Conservation (phyloP, 2,329 filamentous ascomycete species). For the Ophiostoma ulmi region DNA sequence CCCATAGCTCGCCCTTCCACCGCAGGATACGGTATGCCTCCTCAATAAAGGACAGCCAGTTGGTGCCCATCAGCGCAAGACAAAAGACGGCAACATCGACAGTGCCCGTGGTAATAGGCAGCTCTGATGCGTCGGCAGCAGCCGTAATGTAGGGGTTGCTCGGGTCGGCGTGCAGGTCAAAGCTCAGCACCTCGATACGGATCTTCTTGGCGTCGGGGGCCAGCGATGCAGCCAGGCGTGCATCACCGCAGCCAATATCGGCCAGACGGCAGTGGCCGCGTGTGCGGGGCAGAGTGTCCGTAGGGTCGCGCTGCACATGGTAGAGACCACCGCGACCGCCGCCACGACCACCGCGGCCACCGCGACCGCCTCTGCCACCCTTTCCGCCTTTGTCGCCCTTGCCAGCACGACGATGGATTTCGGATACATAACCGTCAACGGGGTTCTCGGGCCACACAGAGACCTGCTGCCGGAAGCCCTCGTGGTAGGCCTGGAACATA, state of each 20-base stretch:
- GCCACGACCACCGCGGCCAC: slow-evolving; percentile 26
- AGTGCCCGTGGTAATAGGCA: slow-evolving; percentile 69
- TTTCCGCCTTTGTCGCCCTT: slow-evolving; percentile 25
- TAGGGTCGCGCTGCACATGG: slow-evolving; percentile 22
- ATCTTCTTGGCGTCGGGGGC: slow-evolving; percentile 59
- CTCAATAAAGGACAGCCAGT: slow-evolving; percentile 95
- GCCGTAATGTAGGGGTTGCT: slow-evolving; percentile 72
- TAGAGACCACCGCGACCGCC: slow-evolving; percentile 30
- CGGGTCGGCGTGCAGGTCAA: slow-evolving; percentile 62
- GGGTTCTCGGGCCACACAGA: slow-evolving; percentile 96
- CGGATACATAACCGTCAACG: slow-evolving; percentile 75
- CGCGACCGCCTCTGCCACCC: slow-evolving; percentile 23
- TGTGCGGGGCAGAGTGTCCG: slow-evolving; percentile 62
- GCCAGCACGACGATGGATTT: slow-evolving; percentile 56
- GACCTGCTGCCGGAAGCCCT: slow-evolving; percentile 92
- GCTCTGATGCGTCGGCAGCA: slow-evolving; percentile 77
- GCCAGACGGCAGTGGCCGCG: slow-evolving; percentile 71
- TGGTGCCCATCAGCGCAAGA: slow-evolving; percentile 95
- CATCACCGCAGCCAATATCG: slow-evolving; percentile 91
- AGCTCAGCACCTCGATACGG: slow-evolving; percentile 72
- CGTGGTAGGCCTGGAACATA: slow-evolving; percentile 94
- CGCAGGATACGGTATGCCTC: slow-evolving; percentile 88
- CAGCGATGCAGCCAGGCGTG: slow-evolving; percentile 67
- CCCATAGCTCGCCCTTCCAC: slow-evolving; percentile 94
- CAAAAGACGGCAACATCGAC: slow-evolving; percentile 92